Evolutionary conservation across 1,139 yeast genomes (phyloP), one percentile per base, ranked within the genome.

Genomic region (Suhomyces coccinellae): DNA sequence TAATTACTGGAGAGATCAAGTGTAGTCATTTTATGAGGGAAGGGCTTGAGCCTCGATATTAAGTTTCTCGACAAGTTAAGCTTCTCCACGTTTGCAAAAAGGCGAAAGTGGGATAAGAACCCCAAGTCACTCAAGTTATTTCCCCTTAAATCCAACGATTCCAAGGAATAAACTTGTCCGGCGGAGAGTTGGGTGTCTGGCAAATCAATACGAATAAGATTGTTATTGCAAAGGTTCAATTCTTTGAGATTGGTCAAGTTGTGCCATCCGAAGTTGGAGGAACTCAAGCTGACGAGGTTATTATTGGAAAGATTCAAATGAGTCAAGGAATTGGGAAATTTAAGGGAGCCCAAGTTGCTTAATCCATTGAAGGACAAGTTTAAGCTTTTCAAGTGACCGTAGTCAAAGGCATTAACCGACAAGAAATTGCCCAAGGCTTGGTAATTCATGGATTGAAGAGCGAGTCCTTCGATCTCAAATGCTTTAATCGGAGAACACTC

Each of bases 151-250:
- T 63, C 47, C 20, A 49, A 29, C 4, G 12, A 27, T 11, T 30
- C 30, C n/a, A 47, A 41, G 5, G 17, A n/a, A 22, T 38, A 46
- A 2, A 12, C 10, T 4, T 30, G 3, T 3, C 14, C 11, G 20
- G 24, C 10, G 5, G 5, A 2, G 6, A 16, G n/a, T 12, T 24
- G 24, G 5, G 28, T 9, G 8, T 17, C 30, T 4, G 16, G 12
- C n/a, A 48, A 40, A 20, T 45, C 43, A 2, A 48, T 45, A 9
- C 22, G 33, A 13, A 54, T 38, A 15, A 58, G 42, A 24, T 49
- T 54, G 40, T 66, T 66, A 46, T 65, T 63, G 6, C 69, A 61
- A 16, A 65, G 51, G 41, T 64, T 54, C 31, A 66, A 48, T 5
- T 52, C 40, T 27, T 49, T 41, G 27, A 66, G 47, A 46, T 40